Percentiles rank a stretch among this genome's conserved stretches.
Conservation (phyloP, 2,329 filamentous ascomycete species). For the Fusarium albosuccineum region DNA sequence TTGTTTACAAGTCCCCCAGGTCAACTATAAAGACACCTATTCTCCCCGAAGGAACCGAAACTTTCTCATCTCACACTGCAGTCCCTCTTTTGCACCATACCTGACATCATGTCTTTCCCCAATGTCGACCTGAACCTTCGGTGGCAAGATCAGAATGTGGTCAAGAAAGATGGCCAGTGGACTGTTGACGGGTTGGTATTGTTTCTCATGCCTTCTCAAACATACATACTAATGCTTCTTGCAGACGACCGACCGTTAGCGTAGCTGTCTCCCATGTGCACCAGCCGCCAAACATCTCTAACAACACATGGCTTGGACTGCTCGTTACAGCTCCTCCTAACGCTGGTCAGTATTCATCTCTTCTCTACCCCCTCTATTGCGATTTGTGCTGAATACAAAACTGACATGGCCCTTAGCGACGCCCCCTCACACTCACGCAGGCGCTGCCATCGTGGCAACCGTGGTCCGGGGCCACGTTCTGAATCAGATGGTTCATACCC, state of each 20-base stretch:
- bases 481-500: slow-evolving; percentile 33
- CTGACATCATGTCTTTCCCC: slow-evolving; percentile 15
- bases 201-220: neutral
- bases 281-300: slow-evolving; percentile 23
- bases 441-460: slow-evolving; percentile 26
- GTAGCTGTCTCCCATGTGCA: slow-evolving; percentile 20
- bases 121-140: slow-evolving; percentile 31
- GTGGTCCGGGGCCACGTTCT: slow-evolving; percentile 29
- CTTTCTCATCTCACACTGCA: neutral
- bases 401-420: slow-evolving; percentile 12
- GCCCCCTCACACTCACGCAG: slow-evolving; percentile 31
- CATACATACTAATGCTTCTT: neutral
- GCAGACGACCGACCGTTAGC: slow-evolving; percentile 24
- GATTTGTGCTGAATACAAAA: neutral
- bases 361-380: neutral
- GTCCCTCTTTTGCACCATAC: neutral
- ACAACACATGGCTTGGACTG: slow-evolving; percentile 26
- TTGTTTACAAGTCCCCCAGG: neutral
- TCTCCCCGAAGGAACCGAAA: neutral
- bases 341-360: slow-evolving; percentile 4
- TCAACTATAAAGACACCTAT: neutral
- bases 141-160: slow-evolving; percentile 35
- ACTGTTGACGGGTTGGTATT: slow-evolving; percentile 29
- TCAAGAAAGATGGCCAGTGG: slow-evolving; percentile 33
- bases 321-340: slow-evolving; percentile 23